Evolutionary conservation across 2,329 filamentous ascomycete genomes (phyloP).

Genomic region (Colletotrichum eleusines): DNA sequence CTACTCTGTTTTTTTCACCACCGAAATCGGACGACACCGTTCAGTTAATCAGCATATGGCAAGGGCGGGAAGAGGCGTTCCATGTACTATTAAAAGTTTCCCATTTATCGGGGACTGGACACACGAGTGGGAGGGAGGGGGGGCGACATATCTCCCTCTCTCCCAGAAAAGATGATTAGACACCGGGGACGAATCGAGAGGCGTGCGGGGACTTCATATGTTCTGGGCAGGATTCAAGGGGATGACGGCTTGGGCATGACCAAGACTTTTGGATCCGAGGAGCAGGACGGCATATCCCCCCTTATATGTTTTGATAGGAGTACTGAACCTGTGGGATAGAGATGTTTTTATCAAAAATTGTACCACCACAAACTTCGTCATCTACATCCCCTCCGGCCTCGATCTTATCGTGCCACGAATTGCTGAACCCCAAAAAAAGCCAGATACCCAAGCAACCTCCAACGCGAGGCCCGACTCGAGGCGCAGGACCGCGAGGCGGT

Average conservation of each 20-base stretch:
- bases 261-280: slow-evolving; percentile 18
- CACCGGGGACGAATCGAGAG: background rate
- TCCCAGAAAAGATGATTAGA: background rate
- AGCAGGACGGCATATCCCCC: slow-evolving; percentile 9
- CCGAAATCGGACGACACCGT: slow-evolving; percentile 16
- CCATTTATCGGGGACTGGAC: slow-evolving; percentile 13
- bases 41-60: slow-evolving; percentile 28
- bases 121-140: background rate
- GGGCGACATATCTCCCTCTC: no score
- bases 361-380: slow-evolving; percentile 28
- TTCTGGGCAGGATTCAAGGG: slow-evolving; percentile 3
- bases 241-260: background rate
- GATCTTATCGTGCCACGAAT: background rate
- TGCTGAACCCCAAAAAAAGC: background rate
- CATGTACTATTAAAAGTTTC: slow-evolving; percentile 38
- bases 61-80: slow-evolving; percentile 33
- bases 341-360: slow-evolving; percentile 27
- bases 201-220: background rate
- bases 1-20: slow-evolving; percentile 22
- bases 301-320: slow-evolving; percentile 10
- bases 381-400: background rate
- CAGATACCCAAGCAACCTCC: background rate
- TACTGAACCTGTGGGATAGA: slow-evolving; percentile 34
- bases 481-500: no score
- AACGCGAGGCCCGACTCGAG: background rate